Base-by-base conservation (phyloP, 1,284 basidiomycete species). In the Leccinum huronense region DNA sequence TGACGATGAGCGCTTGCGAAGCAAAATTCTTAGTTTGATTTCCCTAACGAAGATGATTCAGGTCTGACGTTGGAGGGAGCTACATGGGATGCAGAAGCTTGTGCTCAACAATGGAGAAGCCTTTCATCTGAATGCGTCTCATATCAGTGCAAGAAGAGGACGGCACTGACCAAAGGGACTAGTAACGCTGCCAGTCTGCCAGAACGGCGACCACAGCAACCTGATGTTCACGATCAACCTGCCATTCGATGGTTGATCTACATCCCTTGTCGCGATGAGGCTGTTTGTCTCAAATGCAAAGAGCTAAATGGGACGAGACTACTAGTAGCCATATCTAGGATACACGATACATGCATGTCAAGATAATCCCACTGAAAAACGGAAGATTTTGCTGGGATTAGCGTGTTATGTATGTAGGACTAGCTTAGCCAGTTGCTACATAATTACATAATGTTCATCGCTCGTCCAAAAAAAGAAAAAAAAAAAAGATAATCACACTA, bases 41-140 rank as follows among this genome's bases (percentile, higher is more conserved):
- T 57, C n/a, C 45, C 63, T 74, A 19, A 73, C 58, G 57, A 57
- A 16, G 45, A 56, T 34, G 63, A 9, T 63, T 59, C 72, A 96
- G 95, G 95, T 42, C 83, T 97, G 66, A 86, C 86, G 7, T 79
- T 97, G 48, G 91, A 96, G 77, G 95, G 95, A 14, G 94, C 94
- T 34, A 79, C 84, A 4, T 95, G 93, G 90, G 71, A 77, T 33
- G 59, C 66, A 51, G 71, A 80, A 1, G 75, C 80, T 13, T 87
- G 86, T 81, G 30, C 81, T 97, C 62, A 97, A 95, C 73, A 86
- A 94, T 63, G 94, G 94, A 16, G 88, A 93, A 70, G 81, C 87
- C 9, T 86, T 92, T 40, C 80, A 88, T 23, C 81, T 97, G 51
- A 86, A 85, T 59, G 82, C 92, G 11, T 95, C 91, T 3, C 90